Evolutionary conservation across 495 filamentous ascomycete genomes (phyloP).

Genomic region (Trypethelium eluteriae): DNA sequence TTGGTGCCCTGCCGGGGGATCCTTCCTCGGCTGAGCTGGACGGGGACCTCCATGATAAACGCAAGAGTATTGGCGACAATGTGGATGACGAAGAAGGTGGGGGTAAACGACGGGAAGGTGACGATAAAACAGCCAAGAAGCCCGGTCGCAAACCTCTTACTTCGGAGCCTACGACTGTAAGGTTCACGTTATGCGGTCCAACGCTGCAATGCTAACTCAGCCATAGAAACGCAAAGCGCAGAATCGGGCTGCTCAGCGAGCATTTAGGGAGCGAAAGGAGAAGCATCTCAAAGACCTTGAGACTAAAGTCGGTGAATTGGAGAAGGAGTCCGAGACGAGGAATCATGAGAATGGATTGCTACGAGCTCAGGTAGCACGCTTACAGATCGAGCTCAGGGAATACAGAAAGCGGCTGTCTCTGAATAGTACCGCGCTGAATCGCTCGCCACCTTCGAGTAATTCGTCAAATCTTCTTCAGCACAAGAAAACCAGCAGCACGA

Average conservation of each 20-base stretch:
- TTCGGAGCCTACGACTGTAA: constrained; percentile 89
- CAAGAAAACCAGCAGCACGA: constrained; percentile 21
- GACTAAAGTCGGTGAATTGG: constrained; percentile 85
- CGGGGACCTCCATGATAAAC: constrained; percentile 70
- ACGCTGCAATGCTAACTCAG: constrained; percentile 39
- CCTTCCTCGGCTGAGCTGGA: constrained; percentile 45
- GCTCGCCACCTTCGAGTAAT: constrained; percentile 40
- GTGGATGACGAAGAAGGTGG: constrained; percentile 54
- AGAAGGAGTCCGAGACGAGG: constrained; percentile 72
- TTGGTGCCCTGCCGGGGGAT: constrained; percentile 63
- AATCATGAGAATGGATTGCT: constrained; percentile 82
- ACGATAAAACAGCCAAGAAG: constrained; percentile 77
- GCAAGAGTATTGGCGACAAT: constrained; percentile 62
- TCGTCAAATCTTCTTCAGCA: background rate
- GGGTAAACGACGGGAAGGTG: constrained; percentile 72
- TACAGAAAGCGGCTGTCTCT: constrained; percentile 78
- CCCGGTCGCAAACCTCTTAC: constrained; percentile 93
- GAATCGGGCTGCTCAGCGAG: constrained; percentile 91
- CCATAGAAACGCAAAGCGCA: constrained; percentile 93
- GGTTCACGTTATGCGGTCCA: constrained; percentile 31
- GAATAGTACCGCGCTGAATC: constrained; percentile 38
- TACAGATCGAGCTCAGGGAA: constrained; percentile 77
- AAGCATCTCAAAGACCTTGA: constrained; percentile 95
- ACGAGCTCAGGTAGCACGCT: constrained; percentile 74
- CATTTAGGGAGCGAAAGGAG: constrained; percentile 97